Evolutionary conservation across 495 filamentous ascomycete species (phyloP).

Genomic region (Extremus antarcticus): DNA sequence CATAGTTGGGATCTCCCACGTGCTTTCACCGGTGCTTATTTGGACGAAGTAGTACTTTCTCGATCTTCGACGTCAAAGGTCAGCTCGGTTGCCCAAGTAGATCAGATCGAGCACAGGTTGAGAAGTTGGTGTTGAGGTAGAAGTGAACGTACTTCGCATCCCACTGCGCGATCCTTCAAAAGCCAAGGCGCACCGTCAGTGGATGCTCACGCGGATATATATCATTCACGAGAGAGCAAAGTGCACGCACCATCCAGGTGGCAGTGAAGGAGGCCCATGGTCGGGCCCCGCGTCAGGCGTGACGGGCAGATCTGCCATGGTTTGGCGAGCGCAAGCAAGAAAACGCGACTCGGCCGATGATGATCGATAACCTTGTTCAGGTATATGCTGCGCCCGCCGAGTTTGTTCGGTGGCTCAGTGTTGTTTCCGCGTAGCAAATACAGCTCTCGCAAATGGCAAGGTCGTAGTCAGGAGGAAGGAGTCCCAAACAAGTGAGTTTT

Average conservation of each 20-base stretch:
- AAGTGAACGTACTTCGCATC: constrained; percentile 18
- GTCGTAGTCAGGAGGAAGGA: no score
- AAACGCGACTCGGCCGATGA: no score
- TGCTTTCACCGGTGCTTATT: constrained; percentile 32
- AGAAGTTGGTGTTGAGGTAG: neutral
- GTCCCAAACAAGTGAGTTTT: no score
- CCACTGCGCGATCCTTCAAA: constrained; percentile 22
- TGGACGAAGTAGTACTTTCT: constrained; percentile 31
- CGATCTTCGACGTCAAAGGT: constrained; percentile 14
- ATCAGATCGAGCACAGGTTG: neutral
- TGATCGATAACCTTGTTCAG: neutral
- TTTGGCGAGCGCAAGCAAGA: no score
- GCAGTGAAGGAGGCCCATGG: constrained; percentile 18
- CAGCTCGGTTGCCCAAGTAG: neutral
- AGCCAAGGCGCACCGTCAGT: constrained; percentile 9
- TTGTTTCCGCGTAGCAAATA: neutral
- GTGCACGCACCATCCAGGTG: constrained; percentile 23
- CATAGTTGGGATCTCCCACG: constrained; percentile 32
- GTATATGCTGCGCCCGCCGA: neutral
- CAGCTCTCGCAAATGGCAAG: neutral
- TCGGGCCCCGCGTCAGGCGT: constrained; percentile 21
- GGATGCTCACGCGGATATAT: neutral
- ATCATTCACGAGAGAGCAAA: neutral
- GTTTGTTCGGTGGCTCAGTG: neutral
- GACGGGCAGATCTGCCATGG: constrained; percentile 12